A percentile compares a stretch with the other conserved stretches of the same genome.
Conservation (phyloP, 140 eudicot species). For the Cichorium intybus region DNA sequence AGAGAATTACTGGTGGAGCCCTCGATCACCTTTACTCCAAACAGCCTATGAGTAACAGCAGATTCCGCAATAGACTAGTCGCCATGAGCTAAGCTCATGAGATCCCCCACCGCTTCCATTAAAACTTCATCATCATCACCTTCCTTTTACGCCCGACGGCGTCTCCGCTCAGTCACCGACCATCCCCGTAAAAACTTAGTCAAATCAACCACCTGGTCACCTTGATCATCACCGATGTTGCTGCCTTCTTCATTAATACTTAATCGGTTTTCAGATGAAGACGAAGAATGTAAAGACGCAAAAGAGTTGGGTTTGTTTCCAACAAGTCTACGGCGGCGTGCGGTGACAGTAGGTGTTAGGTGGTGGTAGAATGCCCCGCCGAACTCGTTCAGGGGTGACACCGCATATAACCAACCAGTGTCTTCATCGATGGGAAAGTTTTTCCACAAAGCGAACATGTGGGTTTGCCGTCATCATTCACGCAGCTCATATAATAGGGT, state of each 20-base stretch:
- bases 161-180: conserved; percentile 42
- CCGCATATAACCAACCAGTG: conserved; percentile 79
- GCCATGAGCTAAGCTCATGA: conserved; percentile 35
- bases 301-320: neutral
- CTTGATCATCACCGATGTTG: neutral
- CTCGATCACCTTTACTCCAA: conserved; percentile 11
- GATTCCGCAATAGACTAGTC: conserved; percentile 9
- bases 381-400: conserved; percentile 73
- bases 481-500: conserved; percentile 17
- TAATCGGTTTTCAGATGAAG: conserved; percentile 9
- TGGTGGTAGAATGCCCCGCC: conserved; percentile 72
- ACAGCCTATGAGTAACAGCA: neutral
- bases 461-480: conserved; percentile 22
- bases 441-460: conserved; percentile 45
- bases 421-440: conserved; percentile 50
- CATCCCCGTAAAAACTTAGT: conserved; percentile 29
- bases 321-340: neutral
- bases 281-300: neutral
- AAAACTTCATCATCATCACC: conserved; percentile 24
- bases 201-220: conserved; percentile 26
- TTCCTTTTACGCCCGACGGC: conserved; percentile 13
- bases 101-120: conserved; percentile 32
- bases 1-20: conserved; percentile 27
- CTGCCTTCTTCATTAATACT: conserved; percentile 2
- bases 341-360: neutral